Percentiles rank a stretch among this genome's conserved stretches.
These are phyloP conservation scores for Lunularia cruciata DNA, from an alignment of 225 moss, liverwort and hornwort genomes.

Conservation along the genomic window DNA sequence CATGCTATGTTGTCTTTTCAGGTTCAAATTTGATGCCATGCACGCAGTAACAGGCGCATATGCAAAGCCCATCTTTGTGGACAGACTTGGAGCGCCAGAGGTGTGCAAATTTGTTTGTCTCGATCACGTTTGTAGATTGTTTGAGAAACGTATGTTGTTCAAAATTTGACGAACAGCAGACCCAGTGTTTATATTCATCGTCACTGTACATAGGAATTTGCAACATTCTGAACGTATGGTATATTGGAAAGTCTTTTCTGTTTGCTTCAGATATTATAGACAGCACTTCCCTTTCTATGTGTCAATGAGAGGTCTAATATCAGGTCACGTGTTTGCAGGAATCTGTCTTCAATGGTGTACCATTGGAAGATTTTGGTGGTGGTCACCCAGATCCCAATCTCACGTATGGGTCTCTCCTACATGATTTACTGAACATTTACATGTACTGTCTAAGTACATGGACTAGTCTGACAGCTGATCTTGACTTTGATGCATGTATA, in stretches of 20 bases:
- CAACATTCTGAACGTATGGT: no score
- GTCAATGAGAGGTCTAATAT: no score
- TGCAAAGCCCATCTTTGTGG: slow-evolving; percentile 79
- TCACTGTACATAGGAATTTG: no score
- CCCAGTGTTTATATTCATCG: no score
- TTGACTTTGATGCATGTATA: background rate
- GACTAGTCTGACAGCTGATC: background rate
- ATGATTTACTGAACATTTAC: background rate
- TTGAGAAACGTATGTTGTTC: no score
- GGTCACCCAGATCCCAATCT: slow-evolving; percentile 96
- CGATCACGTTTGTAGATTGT: no score
- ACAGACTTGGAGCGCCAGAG: slow-evolving; percentile 68
- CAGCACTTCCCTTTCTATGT: no score
- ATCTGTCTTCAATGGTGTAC: slow-evolving; percentile 69
- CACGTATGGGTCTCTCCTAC: slow-evolving; percentile 33
- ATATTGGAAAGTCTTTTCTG: no score
- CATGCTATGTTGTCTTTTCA: slow-evolving; percentile 11
- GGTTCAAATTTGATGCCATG: slow-evolving; percentile 98
- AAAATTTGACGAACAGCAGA: no score
- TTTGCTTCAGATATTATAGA: no score
- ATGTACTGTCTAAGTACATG: background rate
- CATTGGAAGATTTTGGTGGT: slow-evolving; percentile 92
- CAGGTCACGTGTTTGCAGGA: slow-evolving; percentile 41
- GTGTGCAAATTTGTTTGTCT: slow-evolving; percentile 19
- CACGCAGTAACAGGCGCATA: slow-evolving; percentile 95